Base-by-base conservation (phyloP, 2,329 filamentous ascomycete genomes). In the Xylariaceae sp. region DNA sequence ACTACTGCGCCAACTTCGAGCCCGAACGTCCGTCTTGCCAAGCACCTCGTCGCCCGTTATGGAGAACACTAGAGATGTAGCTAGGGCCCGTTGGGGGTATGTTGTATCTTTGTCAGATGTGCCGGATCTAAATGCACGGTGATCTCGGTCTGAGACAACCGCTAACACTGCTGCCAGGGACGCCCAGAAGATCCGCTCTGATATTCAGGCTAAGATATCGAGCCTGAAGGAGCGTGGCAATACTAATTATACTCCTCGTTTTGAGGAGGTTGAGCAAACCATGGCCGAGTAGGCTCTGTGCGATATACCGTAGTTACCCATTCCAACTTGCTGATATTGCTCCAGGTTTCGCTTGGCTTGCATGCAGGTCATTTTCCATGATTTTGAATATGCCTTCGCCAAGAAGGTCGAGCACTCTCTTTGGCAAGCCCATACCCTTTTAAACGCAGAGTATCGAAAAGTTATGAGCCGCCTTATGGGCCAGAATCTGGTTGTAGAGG, bases 361-460 rank as follows among this genome's bases (percentile, higher is more conserved):
- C 70, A 86, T 93, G 70, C 81, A 83, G 62, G 83, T 86, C 54
- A 86, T 93, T 57, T 89, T 91, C 69, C 76, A 82, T 70, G 87
- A 96, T 73, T 86, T 90, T 68, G 78, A 84, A 61, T 85, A 83
- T 74, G 86, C 88, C 48, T 80, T 78, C 58, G 77, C 79, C 60
- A 81, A 86, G 60, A 81, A 85, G 54, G 81, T 89, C 50, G 91
- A 96, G 72, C 74, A 78, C 55, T 81, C 80, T 58, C 82, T 98
- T 45, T 98, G 93, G 93, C 80, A 85, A 58, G 82, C 85, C 50
- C 93, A 98, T 74, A 82, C 84, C 59, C 82, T 84, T 65, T 86
- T 96, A 71, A 96, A 95, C 71, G 81, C 80, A 65, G 86, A 88
- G 69, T 96, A 93, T 75, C 85, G 90, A 68, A 88, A 86, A 68